These are phyloP conservation scores for Quercus gilva DNA, from an alignment of 306 rosid species.

Conservation along the genomic window DNA sequence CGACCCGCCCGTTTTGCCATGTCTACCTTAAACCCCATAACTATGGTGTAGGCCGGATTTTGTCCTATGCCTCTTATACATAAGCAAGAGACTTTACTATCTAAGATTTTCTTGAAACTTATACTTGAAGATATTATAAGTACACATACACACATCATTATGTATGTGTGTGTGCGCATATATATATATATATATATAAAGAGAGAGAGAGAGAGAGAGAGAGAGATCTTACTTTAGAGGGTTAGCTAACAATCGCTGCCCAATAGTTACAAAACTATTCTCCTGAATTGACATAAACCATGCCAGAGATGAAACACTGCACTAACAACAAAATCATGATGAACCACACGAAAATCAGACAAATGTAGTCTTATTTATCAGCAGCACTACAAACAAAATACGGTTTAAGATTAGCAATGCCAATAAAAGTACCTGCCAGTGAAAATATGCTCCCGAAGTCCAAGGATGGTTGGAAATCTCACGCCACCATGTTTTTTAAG, in stretches of 20 bases:
- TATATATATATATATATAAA: neutral
- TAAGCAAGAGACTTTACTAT: neutral
- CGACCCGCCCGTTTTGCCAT: too few relatives aligned
- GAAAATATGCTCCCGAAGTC: conserved; percentile 95
- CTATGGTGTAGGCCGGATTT: neutral
- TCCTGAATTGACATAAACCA: conserved; percentile 99
- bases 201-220: neutral
- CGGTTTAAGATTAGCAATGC: conserved; percentile 21
- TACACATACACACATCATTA: neutral
- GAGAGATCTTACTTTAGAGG: conserved; percentile 67
- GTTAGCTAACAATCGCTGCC: conserved; percentile 89
- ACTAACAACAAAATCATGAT: conserved; percentile 19
- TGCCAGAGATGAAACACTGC: conserved; percentile 98
- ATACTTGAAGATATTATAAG: neutral
- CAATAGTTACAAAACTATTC: conserved; percentile 91
- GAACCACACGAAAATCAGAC: conserved; percentile 1
- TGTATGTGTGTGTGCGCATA: too few relatives aligned
- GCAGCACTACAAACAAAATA: conserved; percentile 16
- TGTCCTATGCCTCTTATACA: neutral
- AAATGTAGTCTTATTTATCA: conserved; percentile 12
- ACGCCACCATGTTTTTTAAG: conserved; percentile 57
- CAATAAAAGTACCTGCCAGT: conserved; percentile 76
- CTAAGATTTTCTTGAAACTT: neutral
- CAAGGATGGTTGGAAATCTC: conserved; percentile 84
- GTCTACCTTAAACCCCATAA: neutral